Conservation (phyloP, 306 rosid genomes). For the Phaseolus lunatus region DNA sequence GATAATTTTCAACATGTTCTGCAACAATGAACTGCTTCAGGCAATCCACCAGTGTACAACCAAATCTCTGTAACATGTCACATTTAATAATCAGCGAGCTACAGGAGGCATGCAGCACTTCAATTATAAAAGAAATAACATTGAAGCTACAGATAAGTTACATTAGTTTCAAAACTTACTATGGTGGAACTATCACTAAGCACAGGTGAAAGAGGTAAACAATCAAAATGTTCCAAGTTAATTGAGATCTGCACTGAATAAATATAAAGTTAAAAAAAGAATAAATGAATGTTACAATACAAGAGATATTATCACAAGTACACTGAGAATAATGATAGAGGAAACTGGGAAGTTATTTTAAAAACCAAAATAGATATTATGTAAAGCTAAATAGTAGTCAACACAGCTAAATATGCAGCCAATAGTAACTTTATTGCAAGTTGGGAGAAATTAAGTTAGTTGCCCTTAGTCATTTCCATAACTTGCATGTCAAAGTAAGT, state of each 20-base stretch:
- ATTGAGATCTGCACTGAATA: conserved; percentile 78
- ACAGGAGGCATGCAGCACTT: conserved; percentile 14
- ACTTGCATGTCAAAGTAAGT: conserved; percentile 27
- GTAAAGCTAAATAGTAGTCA: conserved; percentile 7
- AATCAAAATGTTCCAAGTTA: conserved; percentile 85
- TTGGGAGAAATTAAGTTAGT: conserved; percentile 14
- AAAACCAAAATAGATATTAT: background rate
- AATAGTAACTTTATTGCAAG: conserved; percentile 20
- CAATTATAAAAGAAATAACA: conserved; percentile 39
- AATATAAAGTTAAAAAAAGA: conserved; percentile 12
- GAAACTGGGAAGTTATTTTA: background rate
- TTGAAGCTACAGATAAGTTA: conserved; percentile 36
- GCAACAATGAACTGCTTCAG: conserved; percentile 77
- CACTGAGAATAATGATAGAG: conserved; percentile 23
- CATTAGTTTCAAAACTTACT: conserved; percentile 61
- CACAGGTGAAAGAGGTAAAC: conserved; percentile 81
- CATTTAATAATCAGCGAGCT: conserved; percentile 21
- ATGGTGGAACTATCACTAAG: conserved; percentile 48
- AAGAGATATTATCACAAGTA: conserved; percentile 16
- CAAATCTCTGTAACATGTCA: conserved; percentile 55
- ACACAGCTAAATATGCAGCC: conserved; percentile 23
- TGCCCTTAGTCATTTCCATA: conserved; percentile 35
- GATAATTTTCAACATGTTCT: conserved; percentile 84
- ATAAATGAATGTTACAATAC: conserved; percentile 1
- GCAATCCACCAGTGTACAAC: conserved; percentile 79